These are phyloP conservation scores for Laguncularia racemosa DNA, from an alignment of 345 rosid genomes.

Conservation along the genomic window DNA sequence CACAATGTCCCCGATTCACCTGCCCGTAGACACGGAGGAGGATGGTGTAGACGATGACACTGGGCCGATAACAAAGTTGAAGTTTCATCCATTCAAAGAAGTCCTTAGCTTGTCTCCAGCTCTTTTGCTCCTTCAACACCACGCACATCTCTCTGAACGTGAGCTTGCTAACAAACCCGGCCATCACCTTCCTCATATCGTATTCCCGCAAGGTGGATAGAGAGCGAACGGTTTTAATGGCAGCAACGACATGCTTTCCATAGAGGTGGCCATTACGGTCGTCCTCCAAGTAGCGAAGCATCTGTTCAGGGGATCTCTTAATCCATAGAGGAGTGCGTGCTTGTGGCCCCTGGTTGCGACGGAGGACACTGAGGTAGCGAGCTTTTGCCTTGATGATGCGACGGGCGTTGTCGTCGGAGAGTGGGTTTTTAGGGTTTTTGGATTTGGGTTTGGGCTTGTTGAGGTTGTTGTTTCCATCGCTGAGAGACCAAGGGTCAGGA, in stretches of 20 bases:
- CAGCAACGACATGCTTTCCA: constrained; percentile 83
- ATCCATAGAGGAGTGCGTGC: constrained; percentile 81
- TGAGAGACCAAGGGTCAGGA: constrained; percentile 79
- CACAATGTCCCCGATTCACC: constrained; percentile 14
- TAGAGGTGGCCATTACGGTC: constrained; percentile 68
- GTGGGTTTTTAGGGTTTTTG: constrained; percentile 53
- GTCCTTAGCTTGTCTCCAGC: constrained; percentile 77
- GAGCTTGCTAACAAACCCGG: constrained; percentile 71
- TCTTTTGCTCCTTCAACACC: constrained; percentile 76
- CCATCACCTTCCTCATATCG: constrained; percentile 64
- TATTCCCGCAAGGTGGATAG: constrained; percentile 33
- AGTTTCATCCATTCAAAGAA: constrained; percentile 93
- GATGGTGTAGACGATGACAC: constrained; percentile 69
- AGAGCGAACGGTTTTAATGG: constrained; percentile 62
- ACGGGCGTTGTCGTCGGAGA: constrained; percentile 78
- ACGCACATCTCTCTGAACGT: constrained; percentile 88
- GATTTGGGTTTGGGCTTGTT: constrained; percentile 57
- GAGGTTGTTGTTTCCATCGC: constrained; percentile 53
- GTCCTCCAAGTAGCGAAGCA: constrained; percentile 74
- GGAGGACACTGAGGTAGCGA: constrained; percentile 49
- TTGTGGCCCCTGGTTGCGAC: constrained; percentile 69
- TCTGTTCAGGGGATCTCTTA: constrained; percentile 82
- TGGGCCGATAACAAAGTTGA: constrained; percentile 80
- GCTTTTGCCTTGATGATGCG: constrained; percentile 78
- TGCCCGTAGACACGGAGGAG: constrained; percentile 61